These are phyloP conservation scores for Typha latifolia DNA, from an alignment of 176 grass and related monocot species.

Conservation along the genomic window DNA sequence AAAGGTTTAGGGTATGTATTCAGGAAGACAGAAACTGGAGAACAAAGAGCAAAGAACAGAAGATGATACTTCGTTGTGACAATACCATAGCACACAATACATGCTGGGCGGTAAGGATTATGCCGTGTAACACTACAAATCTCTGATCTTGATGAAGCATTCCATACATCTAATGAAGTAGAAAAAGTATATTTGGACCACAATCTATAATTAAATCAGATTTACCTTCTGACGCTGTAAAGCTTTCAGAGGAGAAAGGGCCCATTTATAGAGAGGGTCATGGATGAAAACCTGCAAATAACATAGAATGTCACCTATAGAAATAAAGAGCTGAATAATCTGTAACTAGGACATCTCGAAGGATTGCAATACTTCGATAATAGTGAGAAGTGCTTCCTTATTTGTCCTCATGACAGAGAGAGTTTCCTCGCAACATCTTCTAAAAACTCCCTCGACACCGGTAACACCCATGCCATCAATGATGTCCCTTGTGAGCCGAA, in stretches of 20 bases:
- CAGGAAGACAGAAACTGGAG: no score
- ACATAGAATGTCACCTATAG: not conserved
- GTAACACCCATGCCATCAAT: conserved; percentile 95
- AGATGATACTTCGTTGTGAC: no score
- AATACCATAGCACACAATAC: no score
- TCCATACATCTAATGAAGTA: not conserved
- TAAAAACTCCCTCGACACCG: conserved; percentile 86
- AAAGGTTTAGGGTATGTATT: no score
- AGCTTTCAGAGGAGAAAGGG: conserved; percentile 92
- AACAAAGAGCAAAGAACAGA: no score
- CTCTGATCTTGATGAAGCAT: no score
- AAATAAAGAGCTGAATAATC: not conserved
- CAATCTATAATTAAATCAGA: not conserved
- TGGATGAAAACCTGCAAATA: conserved; percentile 66
- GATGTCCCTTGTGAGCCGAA: conserved; percentile 79
- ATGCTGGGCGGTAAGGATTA: no score
- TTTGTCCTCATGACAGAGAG: conserved; percentile 90
- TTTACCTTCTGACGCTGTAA: conserved; percentile 87
- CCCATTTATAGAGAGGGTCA: conserved; percentile 99
- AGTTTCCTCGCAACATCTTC: conserved; percentile 92
- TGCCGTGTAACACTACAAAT: no score
- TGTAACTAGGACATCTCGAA: not conserved
- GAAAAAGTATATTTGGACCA: not conserved
- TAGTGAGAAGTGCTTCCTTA: conserved; percentile 83
- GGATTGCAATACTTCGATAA: conserved; percentile 64